These are phyloP conservation scores for Epichloe sp. DNA, from an alignment of 2,329 filamentous ascomycete species.

Conservation along the genomic window DNA sequence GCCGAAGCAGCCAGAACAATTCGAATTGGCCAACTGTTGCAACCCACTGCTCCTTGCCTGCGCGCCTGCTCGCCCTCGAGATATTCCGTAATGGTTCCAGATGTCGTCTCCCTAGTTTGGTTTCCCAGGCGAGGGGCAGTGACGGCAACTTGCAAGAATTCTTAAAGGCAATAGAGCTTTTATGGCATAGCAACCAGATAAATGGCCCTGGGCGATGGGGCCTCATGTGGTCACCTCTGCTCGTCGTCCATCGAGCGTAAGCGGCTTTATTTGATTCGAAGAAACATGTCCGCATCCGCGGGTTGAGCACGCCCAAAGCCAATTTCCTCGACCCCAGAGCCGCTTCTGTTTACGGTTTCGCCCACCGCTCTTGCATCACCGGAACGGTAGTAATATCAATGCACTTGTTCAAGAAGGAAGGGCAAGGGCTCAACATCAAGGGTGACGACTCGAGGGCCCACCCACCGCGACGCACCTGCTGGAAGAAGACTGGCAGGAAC, in stretches of 20 bases:
- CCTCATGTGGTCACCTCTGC: not conserved
- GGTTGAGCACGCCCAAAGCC: too few species aligned
- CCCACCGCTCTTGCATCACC: too few species aligned
- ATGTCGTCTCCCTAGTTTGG: slow-evolving; percentile 1
- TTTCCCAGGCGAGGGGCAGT: not conserved
- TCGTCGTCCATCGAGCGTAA: not conserved
- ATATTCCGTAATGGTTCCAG: not conserved
- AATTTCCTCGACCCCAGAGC: too few species aligned
- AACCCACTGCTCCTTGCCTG: not conserved
- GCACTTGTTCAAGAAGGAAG: too few species aligned
- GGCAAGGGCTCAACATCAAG: too few species aligned
- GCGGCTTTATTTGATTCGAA: not conserved
- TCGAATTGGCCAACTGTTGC: not conserved
- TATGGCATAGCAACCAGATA: slow-evolving; percentile 4
- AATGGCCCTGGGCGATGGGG: not conserved
- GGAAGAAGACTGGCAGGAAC: too few species aligned
- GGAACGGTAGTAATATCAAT: too few species aligned
- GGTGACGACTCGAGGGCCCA: too few species aligned
- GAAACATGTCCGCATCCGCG: too few species aligned
- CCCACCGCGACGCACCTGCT: too few species aligned
- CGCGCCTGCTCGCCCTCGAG: not conserved
- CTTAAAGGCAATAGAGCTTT: not conserved
- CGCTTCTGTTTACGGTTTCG: too few species aligned
- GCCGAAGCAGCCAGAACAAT: not conserved
- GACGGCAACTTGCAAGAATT: not conserved